A percentile compares a stretch with the other conserved stretches of the same genome.
phyloP scores from a whole-genome alignment of 768 basidiomycete genomes.

The Symmetrospora coprosmae region DNA sequence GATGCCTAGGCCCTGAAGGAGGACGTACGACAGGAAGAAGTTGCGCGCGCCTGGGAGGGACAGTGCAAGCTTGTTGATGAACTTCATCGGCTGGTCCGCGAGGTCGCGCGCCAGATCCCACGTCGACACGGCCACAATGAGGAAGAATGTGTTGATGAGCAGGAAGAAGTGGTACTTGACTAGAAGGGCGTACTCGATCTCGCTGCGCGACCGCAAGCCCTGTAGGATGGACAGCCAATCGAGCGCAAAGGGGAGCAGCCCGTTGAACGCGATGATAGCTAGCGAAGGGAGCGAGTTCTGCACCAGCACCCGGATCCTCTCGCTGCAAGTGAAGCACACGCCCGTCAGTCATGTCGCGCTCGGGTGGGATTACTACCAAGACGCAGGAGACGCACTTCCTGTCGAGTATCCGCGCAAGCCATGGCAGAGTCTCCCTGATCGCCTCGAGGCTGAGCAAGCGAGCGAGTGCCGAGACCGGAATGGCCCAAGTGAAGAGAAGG shows the following conservation, averaged over 20 bases:
- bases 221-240: constrained; percentile 56
- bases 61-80: constrained; percentile 78
- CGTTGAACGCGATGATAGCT: constrained; percentile 80
- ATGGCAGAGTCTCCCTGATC: constrained; percentile 77
- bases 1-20: constrained; percentile 75
- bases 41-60: constrained; percentile 57
- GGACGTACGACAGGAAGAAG: constrained; percentile 51
- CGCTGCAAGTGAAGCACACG: background rate
- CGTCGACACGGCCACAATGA: constrained; percentile 31
- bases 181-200: constrained; percentile 82
- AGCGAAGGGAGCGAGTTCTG: constrained; percentile 88
- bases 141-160: constrained; percentile 28
- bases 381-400: constrained; percentile 42
- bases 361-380: background rate
- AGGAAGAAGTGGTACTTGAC: constrained; percentile 95
- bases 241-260: constrained; percentile 68
- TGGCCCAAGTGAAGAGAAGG: constrained; percentile 77
- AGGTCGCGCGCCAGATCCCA: constrained; percentile 69
- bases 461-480: constrained; percentile 77
- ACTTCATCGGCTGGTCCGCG: constrained; percentile 81
- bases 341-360: background rate
- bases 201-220: constrained; percentile 74
- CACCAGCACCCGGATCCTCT: constrained; percentile 58
- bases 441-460: constrained; percentile 79
- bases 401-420: constrained; percentile 73